Percentiles rank a stretch among this genome's conserved stretches.
Evolutionary conservation across 768 basidiomycete genomes (phyloP).

Genomic region (Daedalea quercina): DNA sequence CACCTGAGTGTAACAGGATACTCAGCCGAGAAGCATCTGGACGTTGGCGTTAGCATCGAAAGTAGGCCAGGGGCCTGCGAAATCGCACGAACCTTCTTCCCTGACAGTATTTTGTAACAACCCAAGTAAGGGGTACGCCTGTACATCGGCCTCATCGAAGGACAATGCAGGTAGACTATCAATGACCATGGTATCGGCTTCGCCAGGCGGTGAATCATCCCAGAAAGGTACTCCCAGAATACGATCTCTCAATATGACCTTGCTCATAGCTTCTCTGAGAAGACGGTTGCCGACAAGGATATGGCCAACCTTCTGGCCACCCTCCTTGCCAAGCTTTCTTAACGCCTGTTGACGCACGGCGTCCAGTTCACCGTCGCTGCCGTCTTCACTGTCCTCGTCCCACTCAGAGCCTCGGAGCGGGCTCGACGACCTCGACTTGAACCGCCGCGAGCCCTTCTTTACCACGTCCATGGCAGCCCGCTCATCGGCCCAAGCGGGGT

Average conservation of each 20-base stretch:
- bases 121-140: conserved; percentile 19
- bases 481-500: conserved; percentile 10
- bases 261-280: conserved; percentile 11
- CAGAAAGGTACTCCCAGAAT: conserved; percentile 26
- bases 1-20: conserved; percentile 29
- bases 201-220: conserved; percentile 16
- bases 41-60: no score
- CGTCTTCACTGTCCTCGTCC: conserved; percentile 1
- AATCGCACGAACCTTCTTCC: neutral
- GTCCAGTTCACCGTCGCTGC: conserved; percentile 7
- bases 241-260: conserved; percentile 9
- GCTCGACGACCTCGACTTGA: conserved; percentile 3
- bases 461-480: conserved; percentile 2
- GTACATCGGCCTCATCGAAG: conserved; percentile 1
- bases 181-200: conserved; percentile 12
- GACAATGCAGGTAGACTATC: conserved; percentile 8
- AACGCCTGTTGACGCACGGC: conserved; percentile 9
- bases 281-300: conserved; percentile 19
- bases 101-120: conserved; percentile 26
- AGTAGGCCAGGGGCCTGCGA: no score
- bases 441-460: neutral
- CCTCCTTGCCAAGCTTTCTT: conserved; percentile 22
- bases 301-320: conserved; percentile 24
- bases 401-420: neutral
- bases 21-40: conserved; percentile 15